Base-by-base conservation (phyloP, 2,329 filamentous ascomycete species). In the Eurotiales sp. region DNA sequence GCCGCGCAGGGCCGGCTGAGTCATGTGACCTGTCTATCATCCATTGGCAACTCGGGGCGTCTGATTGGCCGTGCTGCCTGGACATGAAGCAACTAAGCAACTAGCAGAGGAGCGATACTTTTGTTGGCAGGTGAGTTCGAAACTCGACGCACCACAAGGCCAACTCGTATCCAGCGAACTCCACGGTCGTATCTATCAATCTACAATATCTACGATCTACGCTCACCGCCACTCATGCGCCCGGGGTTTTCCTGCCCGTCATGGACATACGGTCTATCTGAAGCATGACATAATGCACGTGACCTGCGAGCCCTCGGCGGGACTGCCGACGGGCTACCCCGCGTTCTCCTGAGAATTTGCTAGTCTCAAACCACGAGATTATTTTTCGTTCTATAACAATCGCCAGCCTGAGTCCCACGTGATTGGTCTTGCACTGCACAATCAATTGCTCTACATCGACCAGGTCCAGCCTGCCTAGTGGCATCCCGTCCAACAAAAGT, bases 261-360 rank as follows among this genome's bases (percentile, higher is more conserved):
- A 27, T 27, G 25, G 25, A 27, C 5, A 27, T 21, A 21, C n/a
- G n/a, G n/a, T n/a, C n/a, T n/a, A n/a, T n/a, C n/a, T n/a, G n/a
- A n/a, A n/a, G n/a, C n/a, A n/a, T 27, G 25, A 5, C 25, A 27
- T 36, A n/a, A n/a, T 4, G 14, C 47, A 50, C 47, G 40, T 50
- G 47, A 42, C 47, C 15, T 2, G 2, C 21, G 8, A 50, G 37
- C 47, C 47, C 47, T 50, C n/a, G 22, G 40, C 30, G 47, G 40
- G 47, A 39, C 39, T 25, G 10, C 8, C 19, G 17, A 21, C 11
- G 39, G 41, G 17, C 4, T 36, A 43, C 47, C 47, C 47, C 47
- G 40, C 47, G 47, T 50, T 50, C 43, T 43, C 37, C 43, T 17
- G 15, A 15, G 17, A 37, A 19, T 21, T 37, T 27, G 25, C 10